Conservation (phyloP, 2,329 filamentous ascomycete genomes). For the Rhexocercosporidium sp. region DNA sequence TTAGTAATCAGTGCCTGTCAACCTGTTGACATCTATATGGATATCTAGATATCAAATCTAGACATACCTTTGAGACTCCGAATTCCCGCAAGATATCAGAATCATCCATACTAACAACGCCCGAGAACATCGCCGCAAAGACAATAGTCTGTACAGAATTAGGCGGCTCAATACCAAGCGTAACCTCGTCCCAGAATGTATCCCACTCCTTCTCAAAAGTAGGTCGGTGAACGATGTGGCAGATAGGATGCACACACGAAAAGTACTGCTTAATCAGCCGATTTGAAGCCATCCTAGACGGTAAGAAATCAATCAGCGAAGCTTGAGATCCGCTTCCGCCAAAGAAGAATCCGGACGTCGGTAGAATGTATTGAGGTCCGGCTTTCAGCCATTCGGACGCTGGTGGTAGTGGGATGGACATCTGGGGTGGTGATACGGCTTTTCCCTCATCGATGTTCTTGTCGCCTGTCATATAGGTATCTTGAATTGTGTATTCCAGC, state of each 20-base stretch:
- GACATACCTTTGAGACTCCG: conserved; percentile 51
- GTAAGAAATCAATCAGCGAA: conserved; percentile 65
- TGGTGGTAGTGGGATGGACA: conserved; percentile 31
- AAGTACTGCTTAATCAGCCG: conserved; percentile 71
- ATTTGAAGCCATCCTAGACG: conserved; percentile 61
- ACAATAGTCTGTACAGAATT: conserved; percentile 70
- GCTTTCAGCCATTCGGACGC: conserved; percentile 64
- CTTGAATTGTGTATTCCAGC: conserved; percentile 31
- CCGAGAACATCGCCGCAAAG: conserved; percentile 72
- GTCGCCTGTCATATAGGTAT: conserved; percentile 29
- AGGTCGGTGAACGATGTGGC: conserved; percentile 67
- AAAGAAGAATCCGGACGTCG: conserved; percentile 60
- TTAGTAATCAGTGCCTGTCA: no score
- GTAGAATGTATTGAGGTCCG: conserved; percentile 52
- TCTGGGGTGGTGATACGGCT: conserved; percentile 25
- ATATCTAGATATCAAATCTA: no score
- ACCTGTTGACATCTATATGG: no score
- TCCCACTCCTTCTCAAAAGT: conserved; percentile 70
- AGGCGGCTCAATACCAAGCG: conserved; percentile 63
- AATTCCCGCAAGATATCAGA: conserved; percentile 56
- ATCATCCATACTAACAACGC: conserved; percentile 68
- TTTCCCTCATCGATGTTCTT: conserved; percentile 21
- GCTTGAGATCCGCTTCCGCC: conserved; percentile 54
- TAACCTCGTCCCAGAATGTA: conserved; percentile 68
- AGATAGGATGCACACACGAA: conserved; percentile 69